Conservation (phyloP, 352 stramenopile species). For the Phytophthora syringae region DNA sequence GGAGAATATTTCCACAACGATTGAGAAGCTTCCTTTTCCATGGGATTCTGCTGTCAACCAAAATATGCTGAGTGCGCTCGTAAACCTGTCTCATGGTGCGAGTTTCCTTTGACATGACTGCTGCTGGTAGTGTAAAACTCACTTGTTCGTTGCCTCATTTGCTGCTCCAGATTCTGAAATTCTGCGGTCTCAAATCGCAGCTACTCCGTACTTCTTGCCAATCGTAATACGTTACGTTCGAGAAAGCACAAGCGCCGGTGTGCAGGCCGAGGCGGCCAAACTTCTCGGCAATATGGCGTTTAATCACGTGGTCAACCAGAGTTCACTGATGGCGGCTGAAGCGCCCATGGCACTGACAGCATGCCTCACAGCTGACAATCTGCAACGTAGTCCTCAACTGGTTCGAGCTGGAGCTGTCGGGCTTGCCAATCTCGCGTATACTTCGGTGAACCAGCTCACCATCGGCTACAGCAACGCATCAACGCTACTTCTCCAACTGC, state of each 20-base stretch:
- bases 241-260: constrained; percentile 39
- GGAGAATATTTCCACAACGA: constrained; percentile 29
- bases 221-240: constrained; percentile 58
- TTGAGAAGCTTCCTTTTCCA: constrained; percentile 50
- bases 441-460: constrained; percentile 73
- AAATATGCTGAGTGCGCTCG: constrained; percentile 60
- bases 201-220: constrained; percentile 61
- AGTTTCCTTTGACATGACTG: neutral
- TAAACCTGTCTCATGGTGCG: constrained; percentile 76
- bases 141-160: neutral
- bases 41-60: constrained; percentile 47
- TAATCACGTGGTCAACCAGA: constrained; percentile 80
- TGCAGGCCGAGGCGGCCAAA: constrained; percentile 66
- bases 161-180: constrained; percentile 66
- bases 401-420: constrained; percentile 59
- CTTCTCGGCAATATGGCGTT: constrained; percentile 71
- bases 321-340: constrained; percentile 63
- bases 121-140: neutral
- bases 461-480: constrained; percentile 78
- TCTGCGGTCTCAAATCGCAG: constrained; percentile 71
- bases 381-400: constrained; percentile 42
- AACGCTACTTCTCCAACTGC: constrained; percentile 62
- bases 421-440: constrained; percentile 70
- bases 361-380: constrained; percentile 38
- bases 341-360: constrained; percentile 50